These are phyloP conservation scores for Globisporangium barbulae DNA, from an alignment of 352 stramenopile species.

Conservation along the genomic window DNA sequence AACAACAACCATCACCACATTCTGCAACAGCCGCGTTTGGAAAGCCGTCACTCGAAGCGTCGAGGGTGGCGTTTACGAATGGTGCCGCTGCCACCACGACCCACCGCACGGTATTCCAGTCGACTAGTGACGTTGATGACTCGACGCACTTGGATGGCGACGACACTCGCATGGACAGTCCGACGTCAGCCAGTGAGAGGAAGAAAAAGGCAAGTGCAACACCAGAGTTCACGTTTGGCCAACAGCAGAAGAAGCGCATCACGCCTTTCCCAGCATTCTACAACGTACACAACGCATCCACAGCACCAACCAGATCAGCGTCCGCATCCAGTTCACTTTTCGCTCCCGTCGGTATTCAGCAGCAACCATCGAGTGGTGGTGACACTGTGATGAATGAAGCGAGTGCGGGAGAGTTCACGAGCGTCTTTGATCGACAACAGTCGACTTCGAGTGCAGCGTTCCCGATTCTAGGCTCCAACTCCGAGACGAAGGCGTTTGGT, in stretches of 20 bases:
- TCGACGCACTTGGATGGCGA: constrained; percentile 1
- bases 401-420: constrained; percentile 10
- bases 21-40: neutral
- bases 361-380: neutral
- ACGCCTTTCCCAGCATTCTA: constrained; percentile 8
- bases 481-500: neutral
- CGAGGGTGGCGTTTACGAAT: neutral
- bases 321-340: neutral
- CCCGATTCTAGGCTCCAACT: neutral
- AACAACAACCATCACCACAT: neutral
- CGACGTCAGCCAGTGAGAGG: neutral
- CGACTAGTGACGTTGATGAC: neutral
- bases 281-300: neutral
- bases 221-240: constrained; percentile 4
- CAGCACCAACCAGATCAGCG: neutral
- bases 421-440: constrained; percentile 4
- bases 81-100: neutral
- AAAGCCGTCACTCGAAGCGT: neutral
- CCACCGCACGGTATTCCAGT: neutral
- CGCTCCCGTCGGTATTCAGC: neutral
- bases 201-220: constrained; percentile 2
- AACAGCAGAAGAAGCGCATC: constrained; percentile 9
- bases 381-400: constrained; percentile 14
- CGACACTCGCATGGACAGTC: constrained; percentile 8
- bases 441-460: neutral